Base-by-base conservation (phyloP, 192 early-diverging fungal species). In the Paraglomus brasilianum region DNA sequence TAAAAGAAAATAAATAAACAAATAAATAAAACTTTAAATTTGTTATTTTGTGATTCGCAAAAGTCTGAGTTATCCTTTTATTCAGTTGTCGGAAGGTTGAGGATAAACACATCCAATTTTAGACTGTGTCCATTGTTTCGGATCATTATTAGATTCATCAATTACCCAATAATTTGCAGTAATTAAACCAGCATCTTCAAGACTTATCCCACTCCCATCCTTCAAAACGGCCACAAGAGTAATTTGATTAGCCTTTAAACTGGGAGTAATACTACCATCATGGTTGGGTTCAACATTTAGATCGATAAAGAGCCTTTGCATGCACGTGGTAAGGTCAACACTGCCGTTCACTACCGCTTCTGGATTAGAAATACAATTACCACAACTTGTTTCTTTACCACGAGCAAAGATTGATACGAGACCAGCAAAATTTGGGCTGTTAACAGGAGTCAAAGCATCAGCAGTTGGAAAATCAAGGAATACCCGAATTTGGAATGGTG, bases 401-500 rank as follows among this genome's bases (percentile, higher is more conserved):
- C 42, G 59, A 62, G 59, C 59, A 45, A 62, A 62, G 5, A 62
- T 45, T 45, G 59, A 44, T 45, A 62, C 0, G 41, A 45, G 43
- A 9, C 59, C 59, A 5, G 59, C 59, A 45, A 62, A 62, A 62
- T 62, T 45, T 1, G 42, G 43, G 17, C 59, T 62, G 4, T 0
- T 62, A 11, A 61, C 13, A 22, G 42, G 59, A 8, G 59, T 62
- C 0, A 44, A 62, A 44, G 59, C 59, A 8, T 24, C 1, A 10
- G 42, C 42, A 9, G 17, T 24, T 46, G 41, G 17, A 17, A 45
- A 45, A 21, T 61, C 59, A 45, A 62, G 19, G n/a, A 62, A 62
- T 8, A 45, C 59, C 15, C 59, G 59, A 45, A 62, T 62, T 62
- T 62, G 43, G 9, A 62, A 62, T 21, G 42, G 19, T 8, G 59